Evolutionary conservation across 129 eudicot genomes (phyloP), one percentile per base, ranked within the genome.

Genomic region (Chrysanthemum seticuspe): DNA sequence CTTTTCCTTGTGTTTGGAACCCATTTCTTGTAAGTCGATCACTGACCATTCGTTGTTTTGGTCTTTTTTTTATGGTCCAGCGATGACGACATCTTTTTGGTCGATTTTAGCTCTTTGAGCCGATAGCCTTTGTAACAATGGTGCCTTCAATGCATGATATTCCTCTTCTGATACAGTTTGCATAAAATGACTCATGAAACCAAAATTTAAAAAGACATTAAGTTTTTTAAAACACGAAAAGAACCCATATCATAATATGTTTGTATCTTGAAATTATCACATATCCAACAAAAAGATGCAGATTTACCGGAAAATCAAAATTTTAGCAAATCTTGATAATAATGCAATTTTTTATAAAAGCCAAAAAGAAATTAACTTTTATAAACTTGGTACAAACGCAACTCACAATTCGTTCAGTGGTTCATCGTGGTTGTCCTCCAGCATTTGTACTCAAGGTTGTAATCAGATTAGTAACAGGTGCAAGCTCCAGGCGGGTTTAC

Each of bases 141-240:
- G 97, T 75, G 87, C 77, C 82, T 95, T 90, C 23, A 97, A 95
- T 10, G 89, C 77, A 67, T 95, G 99, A 71, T 95, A 90, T 80
- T 95, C 99, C 55, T 88, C 99, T 62, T 83, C 93, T 7, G 99
- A 53, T 83, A 75, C 97, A 90, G 68, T 88, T 87, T 58, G 91
- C 97, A 85, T 90, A 86, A 21, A 88, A 31, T 14, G 88, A 80
- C 82, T 95, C 99, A 96, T 90, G 62, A 14, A 81, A 50, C 68
- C 47, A 77, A 61, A 60, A 52, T 67, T 27, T 7, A 56, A 60
- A 31, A 47, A 48, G 3, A 67, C 54, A 12, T 2, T 13, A 16
- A 49, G 16, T 19, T 48, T 29, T 11, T 63, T 21, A 21, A 36
- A 23, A 71, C 67, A 16, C 57, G 34, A 36, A 11, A 52, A 55